Percentiles rank a stretch among this genome's conserved stretches.
Conservation (phyloP, 768 basidiomycete species). For the Pleurotus tuoliensis region DNA sequence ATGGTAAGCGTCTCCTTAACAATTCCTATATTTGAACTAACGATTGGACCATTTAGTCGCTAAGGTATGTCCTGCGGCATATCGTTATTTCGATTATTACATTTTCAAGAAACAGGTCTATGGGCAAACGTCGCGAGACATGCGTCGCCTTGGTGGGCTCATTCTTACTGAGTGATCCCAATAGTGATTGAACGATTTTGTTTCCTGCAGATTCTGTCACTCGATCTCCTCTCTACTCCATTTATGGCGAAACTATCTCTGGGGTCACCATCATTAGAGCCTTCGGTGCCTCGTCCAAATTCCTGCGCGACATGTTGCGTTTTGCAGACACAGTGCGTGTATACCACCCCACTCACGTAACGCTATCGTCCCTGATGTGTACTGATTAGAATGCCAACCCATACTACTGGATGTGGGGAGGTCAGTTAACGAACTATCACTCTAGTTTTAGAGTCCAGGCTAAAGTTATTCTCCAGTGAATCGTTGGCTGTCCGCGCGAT, state of each 20-base stretch:
- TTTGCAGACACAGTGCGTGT: conserved; percentile 72
- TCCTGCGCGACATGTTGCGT: conserved; percentile 78
- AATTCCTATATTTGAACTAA: neutral
- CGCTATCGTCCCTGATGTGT: conserved; percentile 1
- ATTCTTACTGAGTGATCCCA: neutral
- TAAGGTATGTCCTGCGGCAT: conserved; percentile 23
- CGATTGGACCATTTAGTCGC: conserved; percentile 24
- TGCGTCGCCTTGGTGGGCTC: conserved; percentile 67
- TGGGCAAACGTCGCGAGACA: conserved; percentile 83
- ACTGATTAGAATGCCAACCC: conserved; percentile 52
- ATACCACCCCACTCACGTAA: neutral
- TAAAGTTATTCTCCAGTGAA: conserved; percentile 49
- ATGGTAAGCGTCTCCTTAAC: conserved; percentile 39
- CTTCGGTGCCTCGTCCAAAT: conserved; percentile 86
- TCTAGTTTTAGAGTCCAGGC: neutral
- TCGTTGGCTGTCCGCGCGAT: conserved; percentile 86
- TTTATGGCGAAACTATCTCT: conserved; percentile 55
- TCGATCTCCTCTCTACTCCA: conserved; percentile 43
- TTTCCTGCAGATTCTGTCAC: conserved; percentile 38
- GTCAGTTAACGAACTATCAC: conserved; percentile 30
- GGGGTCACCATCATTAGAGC: conserved; percentile 76
- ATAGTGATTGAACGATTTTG: conserved; percentile 1
- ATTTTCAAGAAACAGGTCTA: conserved; percentile 33
- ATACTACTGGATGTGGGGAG: conserved; percentile 91
- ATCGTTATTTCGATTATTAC: neutral